phyloP scores from a whole-genome alignment of 2,329 filamentous ascomycete species.

The Didymosphaeria variabile region DNA sequence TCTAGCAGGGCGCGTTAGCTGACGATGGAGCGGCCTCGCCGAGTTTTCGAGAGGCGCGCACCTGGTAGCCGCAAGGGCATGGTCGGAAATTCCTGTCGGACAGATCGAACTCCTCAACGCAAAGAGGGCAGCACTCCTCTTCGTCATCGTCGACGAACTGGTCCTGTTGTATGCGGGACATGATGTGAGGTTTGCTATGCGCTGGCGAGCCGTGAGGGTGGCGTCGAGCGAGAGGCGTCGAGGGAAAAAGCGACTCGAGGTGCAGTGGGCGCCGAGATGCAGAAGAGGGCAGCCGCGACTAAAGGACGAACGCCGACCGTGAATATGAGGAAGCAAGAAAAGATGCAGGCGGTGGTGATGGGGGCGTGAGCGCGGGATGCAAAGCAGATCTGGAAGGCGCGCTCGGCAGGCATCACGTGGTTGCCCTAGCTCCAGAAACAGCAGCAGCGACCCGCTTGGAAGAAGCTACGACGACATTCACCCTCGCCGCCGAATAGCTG shows the following conservation, averaged over 20 bases:
- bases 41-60: constrained; percentile 57
- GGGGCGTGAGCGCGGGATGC: constrained; percentile 31
- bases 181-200: constrained; percentile 38
- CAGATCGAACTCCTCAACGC: constrained; percentile 98
- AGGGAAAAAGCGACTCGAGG: constrained; percentile 5
- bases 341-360: constrained; percentile 35
- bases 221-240: constrained; percentile 24
- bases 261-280: constrained; percentile 12
- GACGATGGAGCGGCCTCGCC: constrained; percentile 21
- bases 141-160: constrained; percentile 64
- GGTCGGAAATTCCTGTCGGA: constrained; percentile 97
- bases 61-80: constrained; percentile 98
- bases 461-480: constrained; percentile 33
- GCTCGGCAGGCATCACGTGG: constrained; percentile 19
- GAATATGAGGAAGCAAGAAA: constrained; percentile 30
- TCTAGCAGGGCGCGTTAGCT: constrained; percentile 57
- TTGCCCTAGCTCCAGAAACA: constrained; percentile 8
- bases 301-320: constrained; percentile 39
- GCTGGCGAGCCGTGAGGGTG: constrained; percentile 33
- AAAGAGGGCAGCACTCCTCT: constrained; percentile 80
- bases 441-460: constrained; percentile 10
- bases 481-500: constrained; percentile 30
- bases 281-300: constrained; percentile 10
- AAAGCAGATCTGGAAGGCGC: constrained; percentile 20
- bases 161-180: constrained; percentile 61